Percentiles rank a stretch among this genome's conserved stretches.
Evolutionary conservation across 495 filamentous ascomycete species (phyloP).

Genomic region (Penicillium pancosmium): DNA sequence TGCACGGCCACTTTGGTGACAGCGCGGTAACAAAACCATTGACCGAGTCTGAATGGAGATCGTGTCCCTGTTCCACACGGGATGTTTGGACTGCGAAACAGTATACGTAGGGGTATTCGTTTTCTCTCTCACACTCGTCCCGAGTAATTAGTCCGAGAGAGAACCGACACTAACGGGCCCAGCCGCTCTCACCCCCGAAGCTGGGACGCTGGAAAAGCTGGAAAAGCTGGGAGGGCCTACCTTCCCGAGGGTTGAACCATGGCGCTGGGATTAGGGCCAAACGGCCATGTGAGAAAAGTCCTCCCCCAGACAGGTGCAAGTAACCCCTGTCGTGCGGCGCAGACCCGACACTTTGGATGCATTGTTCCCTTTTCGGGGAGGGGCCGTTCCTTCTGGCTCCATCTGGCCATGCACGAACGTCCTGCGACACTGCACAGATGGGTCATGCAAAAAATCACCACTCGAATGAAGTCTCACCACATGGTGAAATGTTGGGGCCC

Average conservation of each 20-base stretch:
- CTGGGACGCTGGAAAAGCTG: background rate
- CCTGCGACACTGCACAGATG: slow-evolving; percentile 5
- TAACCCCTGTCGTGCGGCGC: slow-evolving; percentile 17
- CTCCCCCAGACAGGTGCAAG: slow-evolving; percentile 8
- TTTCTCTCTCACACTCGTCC: too few species aligned
- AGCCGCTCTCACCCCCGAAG: slow-evolving; percentile 29
- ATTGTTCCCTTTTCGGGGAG: slow-evolving; percentile 17
- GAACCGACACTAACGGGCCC: slow-evolving; percentile 28
- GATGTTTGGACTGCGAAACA: too few species aligned
- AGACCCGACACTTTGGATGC: slow-evolving; percentile 38
- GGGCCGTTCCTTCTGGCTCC: slow-evolving; percentile 17
- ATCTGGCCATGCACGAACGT: slow-evolving; percentile 32
- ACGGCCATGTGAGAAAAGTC: slow-evolving; percentile 17
- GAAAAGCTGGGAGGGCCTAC: slow-evolving; percentile 7
- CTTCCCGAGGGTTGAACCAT: slow-evolving; percentile 47
- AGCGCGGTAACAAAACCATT: background rate
- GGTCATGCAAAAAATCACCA: slow-evolving; percentile 10
- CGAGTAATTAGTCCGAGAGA: background rate
- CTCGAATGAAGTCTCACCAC: slow-evolving; percentile 8
- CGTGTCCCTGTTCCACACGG: too few species aligned
- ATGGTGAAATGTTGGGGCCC: slow-evolving; percentile 1
- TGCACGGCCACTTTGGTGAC: slow-evolving; percentile 1
- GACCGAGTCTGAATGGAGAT: too few species aligned
- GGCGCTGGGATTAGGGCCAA: slow-evolving; percentile 40
- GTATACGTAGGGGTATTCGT: too few species aligned